Percentiles rank a stretch among this genome's conserved stretches.
Conservation (phyloP, 108 stramenopile genomes). For the Pseudonitzschia pungens region DNA sequence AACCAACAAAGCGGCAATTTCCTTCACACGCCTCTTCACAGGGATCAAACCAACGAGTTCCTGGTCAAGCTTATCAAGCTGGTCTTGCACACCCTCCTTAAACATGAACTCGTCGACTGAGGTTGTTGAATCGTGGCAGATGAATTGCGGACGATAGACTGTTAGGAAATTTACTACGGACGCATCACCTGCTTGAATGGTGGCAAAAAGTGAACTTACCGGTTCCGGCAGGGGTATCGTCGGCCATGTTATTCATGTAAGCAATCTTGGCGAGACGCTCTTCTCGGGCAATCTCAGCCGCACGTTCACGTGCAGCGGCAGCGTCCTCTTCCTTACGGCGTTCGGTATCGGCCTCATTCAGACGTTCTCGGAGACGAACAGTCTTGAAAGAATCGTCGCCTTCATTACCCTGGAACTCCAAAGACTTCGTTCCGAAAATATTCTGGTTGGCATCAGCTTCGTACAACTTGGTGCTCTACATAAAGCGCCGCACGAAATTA, state of each 20-base stretch:
- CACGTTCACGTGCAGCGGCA: conserved; percentile 83
- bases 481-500: too few relatives aligned
- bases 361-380: conserved; percentile 72
- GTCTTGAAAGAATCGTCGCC: conserved; percentile 68
- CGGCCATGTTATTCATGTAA: conserved; percentile 95
- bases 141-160: background rate
- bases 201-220: conserved; percentile 48
- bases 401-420: conserved; percentile 73
- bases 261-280: conserved; percentile 85
- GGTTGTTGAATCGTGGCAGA: background rate
- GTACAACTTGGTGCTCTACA: conserved; percentile 28
- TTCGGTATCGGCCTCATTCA: conserved; percentile 90
- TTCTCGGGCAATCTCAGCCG: conserved; percentile 89
- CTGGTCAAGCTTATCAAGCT: conserved; percentile 92
- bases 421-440: conserved; percentile 68
- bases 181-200: background rate
- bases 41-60: conserved; percentile 93
- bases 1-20: conserved; percentile 96
- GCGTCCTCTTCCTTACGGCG: conserved; percentile 84
- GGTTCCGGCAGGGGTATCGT: conserved; percentile 85
- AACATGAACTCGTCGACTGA: conserved; percentile 96
- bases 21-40: conserved; percentile 95
- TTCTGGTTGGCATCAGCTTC: conserved; percentile 44
- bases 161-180: too few relatives aligned
- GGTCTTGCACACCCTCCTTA: conserved; percentile 97